Conservation (phyloP, 768 basidiomycete species). For the Coprinopsis sp. region DNA sequence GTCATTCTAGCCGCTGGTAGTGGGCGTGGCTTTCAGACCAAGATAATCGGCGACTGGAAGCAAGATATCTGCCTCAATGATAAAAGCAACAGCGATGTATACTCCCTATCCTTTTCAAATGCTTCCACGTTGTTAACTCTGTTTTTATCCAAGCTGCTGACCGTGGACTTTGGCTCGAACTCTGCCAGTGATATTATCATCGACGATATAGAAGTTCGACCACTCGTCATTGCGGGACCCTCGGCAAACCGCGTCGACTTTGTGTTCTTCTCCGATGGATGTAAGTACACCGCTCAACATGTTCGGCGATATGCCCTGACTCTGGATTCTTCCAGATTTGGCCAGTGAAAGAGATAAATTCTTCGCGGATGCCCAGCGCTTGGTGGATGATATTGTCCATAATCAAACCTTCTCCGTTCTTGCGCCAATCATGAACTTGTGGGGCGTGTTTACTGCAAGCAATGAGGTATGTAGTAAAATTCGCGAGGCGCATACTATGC, state of each 20-base stretch:
- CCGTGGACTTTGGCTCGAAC: no score
- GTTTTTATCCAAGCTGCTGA: no score
- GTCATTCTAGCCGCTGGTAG: no score
- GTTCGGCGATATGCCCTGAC: neutral
- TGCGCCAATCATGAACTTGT: constrained; percentile 72
- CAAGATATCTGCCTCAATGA: no score
- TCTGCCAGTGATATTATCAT: no score
- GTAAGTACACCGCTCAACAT: constrained; percentile 40
- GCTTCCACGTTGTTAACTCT: no score
- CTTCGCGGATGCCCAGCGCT: constrained; percentile 55
- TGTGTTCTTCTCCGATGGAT: constrained; percentile 76
- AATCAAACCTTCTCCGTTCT: constrained; percentile 79
- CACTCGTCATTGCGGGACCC: constrained; percentile 57
- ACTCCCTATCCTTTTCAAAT: no score
- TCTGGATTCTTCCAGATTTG: constrained; percentile 42
- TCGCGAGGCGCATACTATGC: no score
- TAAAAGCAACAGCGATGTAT: no score
- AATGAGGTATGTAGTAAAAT: constrained; percentile 57
- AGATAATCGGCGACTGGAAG: no score
- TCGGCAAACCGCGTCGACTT: constrained; percentile 66
- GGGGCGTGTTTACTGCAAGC: constrained; percentile 76
- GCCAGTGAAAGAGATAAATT: constrained; percentile 60
- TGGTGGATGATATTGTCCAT: constrained; percentile 63
- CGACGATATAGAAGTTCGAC: constrained; percentile 50
- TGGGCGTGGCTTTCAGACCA: no score